These are phyloP conservation scores for Microstegium vimineum DNA, from an alignment of 176 grass and related monocot genomes.

Conservation along the genomic window DNA sequence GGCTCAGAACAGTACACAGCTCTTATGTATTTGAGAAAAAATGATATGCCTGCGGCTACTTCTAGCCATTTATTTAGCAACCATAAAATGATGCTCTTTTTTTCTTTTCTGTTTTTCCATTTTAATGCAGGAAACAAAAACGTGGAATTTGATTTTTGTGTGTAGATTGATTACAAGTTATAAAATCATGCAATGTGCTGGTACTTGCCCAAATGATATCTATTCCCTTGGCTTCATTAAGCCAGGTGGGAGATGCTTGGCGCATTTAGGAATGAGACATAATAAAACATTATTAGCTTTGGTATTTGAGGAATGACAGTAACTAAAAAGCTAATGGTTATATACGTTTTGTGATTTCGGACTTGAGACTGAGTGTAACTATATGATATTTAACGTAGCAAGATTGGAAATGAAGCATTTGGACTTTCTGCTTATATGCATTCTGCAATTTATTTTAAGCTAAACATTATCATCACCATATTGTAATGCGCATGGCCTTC, in stretches of 20 bases:
- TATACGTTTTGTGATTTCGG: not conserved
- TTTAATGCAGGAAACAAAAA: not conserved
- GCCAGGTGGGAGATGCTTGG: not conserved
- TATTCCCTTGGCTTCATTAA: not conserved
- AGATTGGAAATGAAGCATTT: not conserved
- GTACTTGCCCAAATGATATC: not conserved
- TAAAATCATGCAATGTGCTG: not conserved
- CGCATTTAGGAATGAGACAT: constrained; percentile 13
- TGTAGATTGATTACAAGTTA: constrained; percentile 9
- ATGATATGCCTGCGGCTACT: not conserved
- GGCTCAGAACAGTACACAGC: not conserved
- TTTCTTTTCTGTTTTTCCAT: not conserved
- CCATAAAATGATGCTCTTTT: not conserved
- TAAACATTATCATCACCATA: not conserved
- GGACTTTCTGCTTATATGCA: constrained; percentile 7
- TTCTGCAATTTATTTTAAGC: constrained; percentile 27
- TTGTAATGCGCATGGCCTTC: not conserved
- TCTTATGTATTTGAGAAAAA: not conserved
- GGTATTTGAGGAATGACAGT: constrained; percentile 9
- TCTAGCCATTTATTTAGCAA: not conserved
- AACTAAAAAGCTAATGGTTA: not conserved
- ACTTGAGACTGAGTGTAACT: not conserved
- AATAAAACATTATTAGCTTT: not conserved
- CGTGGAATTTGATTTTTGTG: not conserved
- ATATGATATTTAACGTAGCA: not conserved